Evolutionary conservation across 176 grass and related monocot genomes (phyloP), one percentile per base, ranked within the genome.

Genomic region (Aegilops tauschii): DNA sequence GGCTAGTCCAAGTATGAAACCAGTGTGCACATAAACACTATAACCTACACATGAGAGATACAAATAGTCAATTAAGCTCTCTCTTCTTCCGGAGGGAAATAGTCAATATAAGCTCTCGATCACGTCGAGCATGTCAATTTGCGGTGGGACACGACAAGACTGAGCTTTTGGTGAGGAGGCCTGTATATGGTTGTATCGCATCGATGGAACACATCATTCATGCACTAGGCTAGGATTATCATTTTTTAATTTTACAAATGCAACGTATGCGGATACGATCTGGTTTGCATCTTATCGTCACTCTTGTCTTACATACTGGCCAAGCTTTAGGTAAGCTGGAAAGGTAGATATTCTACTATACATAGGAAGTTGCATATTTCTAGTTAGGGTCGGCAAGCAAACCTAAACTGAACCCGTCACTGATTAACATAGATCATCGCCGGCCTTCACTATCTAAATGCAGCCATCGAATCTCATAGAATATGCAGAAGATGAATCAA

Each of bases 371-470:
- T 12, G 35, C 35, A 23, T 12, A 71, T 40, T 71, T 40, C 35
- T 40, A 70, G 11, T 70, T 17, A 70, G 67, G 32, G 67, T 36
- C 67, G 67, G 20, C 32, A 37, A n/a, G 67, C 10, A n/a, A 3
- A 70, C 32, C 34, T 69, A 9, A 37, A 71, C 18, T 70, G 20
- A 39, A 71, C 20, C 69, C 35, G 69, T 39, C 32, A 69, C 32
- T 21, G 9, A 6, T 1, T 40, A 23, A n/a, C 3, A 20, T 6
- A 71, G 18, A 25, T 73, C 5, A 23, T 72, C 3, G 70, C 70
- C 70, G 70, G 70, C 70, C 70, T 73, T 73, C 37, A 73, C 70
- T 73, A 25, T 73, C 37, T 73, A 73, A 73, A 73, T 73, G 37
- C 36, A 23, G n/a, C 37, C 37, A 13, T 25, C 11, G 36, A 27